These are phyloP conservation scores for Colletotrichum sp. DNA, from an alignment of 2,329 filamentous ascomycete species.

Conservation along the genomic window DNA sequence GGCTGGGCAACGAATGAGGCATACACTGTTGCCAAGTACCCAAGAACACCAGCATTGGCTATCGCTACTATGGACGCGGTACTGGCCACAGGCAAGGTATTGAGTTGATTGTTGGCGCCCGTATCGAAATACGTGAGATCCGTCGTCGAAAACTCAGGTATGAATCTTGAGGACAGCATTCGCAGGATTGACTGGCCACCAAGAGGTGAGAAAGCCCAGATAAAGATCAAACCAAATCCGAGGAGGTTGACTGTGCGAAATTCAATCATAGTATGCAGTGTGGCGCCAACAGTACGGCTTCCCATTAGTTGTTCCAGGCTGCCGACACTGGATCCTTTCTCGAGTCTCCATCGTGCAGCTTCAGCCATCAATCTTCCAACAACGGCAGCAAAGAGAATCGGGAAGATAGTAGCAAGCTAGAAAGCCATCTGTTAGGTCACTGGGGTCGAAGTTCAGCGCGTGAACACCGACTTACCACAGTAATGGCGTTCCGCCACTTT, in stretches of 20 bases:
- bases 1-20: constrained; percentile 25
- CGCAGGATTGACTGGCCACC: constrained; percentile 32
- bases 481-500: background rate
- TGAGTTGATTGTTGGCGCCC: background rate
- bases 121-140: background rate
- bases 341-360: constrained; percentile 30
- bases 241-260: constrained; percentile 30
- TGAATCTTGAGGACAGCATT: background rate
- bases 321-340: constrained; percentile 28
- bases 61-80: background rate
- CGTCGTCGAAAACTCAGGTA: background rate
- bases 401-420: constrained; percentile 29
- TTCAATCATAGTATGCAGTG: constrained; percentile 28
- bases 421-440: background rate
- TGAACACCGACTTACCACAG: background rate
- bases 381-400: constrained; percentile 32
- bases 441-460: background rate
- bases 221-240: constrained; percentile 24
- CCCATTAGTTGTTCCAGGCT: constrained; percentile 33
- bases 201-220: constrained; percentile 34
- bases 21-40: constrained; percentile 4
- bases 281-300: constrained; percentile 31
- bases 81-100: background rate
- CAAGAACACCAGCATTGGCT: background rate
- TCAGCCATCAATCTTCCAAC: constrained; percentile 29